These are phyloP conservation scores for Dictyostelium brefeldianum DNA, from an alignment of 78 protist species.

Conservation along the genomic window DNA sequence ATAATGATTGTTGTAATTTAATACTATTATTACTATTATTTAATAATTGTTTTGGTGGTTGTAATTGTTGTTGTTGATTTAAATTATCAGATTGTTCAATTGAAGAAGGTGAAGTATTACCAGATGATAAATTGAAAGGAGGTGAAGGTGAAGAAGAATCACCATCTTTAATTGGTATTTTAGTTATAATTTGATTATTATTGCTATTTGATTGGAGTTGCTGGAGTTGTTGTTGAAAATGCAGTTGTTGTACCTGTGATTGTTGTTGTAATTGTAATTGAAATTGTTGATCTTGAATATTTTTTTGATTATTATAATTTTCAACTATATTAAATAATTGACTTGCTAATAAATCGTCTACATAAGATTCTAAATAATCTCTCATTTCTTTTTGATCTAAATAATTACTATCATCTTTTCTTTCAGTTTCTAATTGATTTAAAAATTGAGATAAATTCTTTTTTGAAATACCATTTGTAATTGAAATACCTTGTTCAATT, in stretches of 20 bases:
- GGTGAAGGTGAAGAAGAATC: background rate
- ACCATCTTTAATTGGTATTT: background rate
- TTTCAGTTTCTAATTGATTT: constrained; percentile 33
- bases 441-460: background rate
- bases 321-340: background rate
- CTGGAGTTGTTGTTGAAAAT: background rate
- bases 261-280: background rate
- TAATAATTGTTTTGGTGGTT: background rate
- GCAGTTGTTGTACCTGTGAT: background rate
- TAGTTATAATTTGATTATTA: background rate
- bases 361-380: constrained; percentile 6
- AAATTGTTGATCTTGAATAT: background rate
- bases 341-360: constrained; percentile 19
- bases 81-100: background rate
- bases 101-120: background rate
- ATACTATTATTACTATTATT: background rate
- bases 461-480: constrained; percentile 15
- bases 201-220: background rate
- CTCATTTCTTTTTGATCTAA: constrained; percentile 53
- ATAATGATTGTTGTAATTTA: too few species aligned
- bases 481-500: constrained; percentile 14
- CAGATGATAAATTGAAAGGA: background rate
- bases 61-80: background rate
- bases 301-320: background rate
- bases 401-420: constrained; percentile 28